Conservation (phyloP, 176 grass and related monocot species). For the Luzula sylvatica region DNA sequence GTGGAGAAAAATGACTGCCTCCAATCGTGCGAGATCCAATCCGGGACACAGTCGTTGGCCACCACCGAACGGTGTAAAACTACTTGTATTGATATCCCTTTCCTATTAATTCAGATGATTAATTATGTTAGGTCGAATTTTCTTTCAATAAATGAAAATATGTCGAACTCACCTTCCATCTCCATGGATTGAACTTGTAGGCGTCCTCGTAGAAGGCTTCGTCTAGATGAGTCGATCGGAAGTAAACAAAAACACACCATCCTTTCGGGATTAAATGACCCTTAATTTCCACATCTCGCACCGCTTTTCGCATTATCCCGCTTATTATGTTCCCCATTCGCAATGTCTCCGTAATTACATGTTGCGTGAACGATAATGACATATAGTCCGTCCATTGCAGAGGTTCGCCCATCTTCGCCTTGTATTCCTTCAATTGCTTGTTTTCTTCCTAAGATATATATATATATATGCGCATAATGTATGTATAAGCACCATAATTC, state of each 20-base stretch:
- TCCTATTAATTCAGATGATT: conserved; percentile 46
- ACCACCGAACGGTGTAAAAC: conserved; percentile 93
- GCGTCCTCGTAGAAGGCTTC: conserved; percentile 48
- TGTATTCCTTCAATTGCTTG: conserved; percentile 54
- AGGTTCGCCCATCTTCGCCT: conserved; percentile 27
- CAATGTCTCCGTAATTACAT: conserved; percentile 82
- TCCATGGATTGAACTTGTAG: conserved; percentile 92
- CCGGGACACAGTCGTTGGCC: conserved; percentile 97
- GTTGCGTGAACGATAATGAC: conserved; percentile 83
- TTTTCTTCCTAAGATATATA: conserved; percentile 62
- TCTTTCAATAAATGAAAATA: no score
- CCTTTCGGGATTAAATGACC: conserved; percentile 89
- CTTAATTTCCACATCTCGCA: conserved; percentile 69
- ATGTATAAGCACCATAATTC: no score
- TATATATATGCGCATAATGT: no score
- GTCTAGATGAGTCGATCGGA: conserved; percentile 85
- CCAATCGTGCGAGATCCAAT: conserved; percentile 92
- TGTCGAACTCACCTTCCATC: conserved; percentile 71
- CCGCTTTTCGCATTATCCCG: conserved; percentile 93
- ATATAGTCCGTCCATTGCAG: conserved; percentile 88
- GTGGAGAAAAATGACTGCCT: conserved; percentile 97
- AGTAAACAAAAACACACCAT: conserved; percentile 89
- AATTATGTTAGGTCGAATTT: no score
- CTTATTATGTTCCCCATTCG: conserved; percentile 83
- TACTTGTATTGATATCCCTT: conserved; percentile 60